A percentile compares a stretch with the other conserved stretches of the same genome.
phyloP scores from a whole-genome alignment of 805 yeast species.

The Metschnikowia picachoensis region DNA sequence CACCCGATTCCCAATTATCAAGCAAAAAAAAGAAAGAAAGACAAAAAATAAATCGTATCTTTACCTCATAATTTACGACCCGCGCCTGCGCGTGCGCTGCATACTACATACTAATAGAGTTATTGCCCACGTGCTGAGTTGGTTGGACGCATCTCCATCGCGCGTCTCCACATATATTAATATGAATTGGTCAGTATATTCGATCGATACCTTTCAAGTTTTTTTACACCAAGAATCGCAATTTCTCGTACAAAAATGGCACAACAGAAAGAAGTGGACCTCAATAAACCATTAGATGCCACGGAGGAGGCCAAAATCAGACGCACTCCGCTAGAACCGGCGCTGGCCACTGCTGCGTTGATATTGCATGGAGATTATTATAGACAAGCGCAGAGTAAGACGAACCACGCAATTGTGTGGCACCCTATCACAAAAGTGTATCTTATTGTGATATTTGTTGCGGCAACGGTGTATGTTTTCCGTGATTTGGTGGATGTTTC shows the following conservation, averaged over 20 bases:
- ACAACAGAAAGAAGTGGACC: constrained; percentile 48
- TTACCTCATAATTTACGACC: no score
- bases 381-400: constrained; percentile 42
- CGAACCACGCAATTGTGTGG: constrained; percentile 45
- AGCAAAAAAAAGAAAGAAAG: no score
- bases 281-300: constrained; percentile 52
- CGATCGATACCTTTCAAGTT: no score
- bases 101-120: no score
- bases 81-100: no score
- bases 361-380: constrained; percentile 63
- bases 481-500: constrained; percentile 30
- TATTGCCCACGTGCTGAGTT: no score
- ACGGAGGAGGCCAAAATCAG: constrained; percentile 51
- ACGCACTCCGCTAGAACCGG: constrained; percentile 50
- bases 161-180: no score
- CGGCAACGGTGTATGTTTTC: constrained; percentile 18
- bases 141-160: no score
- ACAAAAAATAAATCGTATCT: no score
- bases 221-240: no score
- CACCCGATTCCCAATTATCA: no score
- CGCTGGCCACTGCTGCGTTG: constrained; percentile 54
- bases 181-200: no score
- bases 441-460: constrained; percentile 9
- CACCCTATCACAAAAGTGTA: constrained; percentile 38
- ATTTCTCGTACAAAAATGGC: constrained; percentile 24